A percentile compares a stretch with the other conserved stretches of the same genome.
These are phyloP conservation scores for Penicillium paxilli DNA, from an alignment of 495 filamentous ascomycete genomes.

Conservation along the genomic window DNA sequence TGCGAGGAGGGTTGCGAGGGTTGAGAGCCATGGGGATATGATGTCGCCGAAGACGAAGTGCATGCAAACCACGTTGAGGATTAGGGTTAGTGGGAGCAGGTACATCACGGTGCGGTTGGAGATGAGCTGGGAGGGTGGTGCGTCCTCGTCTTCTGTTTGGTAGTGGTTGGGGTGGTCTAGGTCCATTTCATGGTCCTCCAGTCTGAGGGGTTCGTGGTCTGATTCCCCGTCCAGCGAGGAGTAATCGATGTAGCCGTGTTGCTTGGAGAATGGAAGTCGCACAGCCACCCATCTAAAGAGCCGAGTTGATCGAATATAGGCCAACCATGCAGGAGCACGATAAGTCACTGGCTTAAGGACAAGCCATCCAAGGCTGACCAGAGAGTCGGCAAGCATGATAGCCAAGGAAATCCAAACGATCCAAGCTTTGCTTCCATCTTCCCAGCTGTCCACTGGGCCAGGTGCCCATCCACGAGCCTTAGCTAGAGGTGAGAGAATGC, in stretches of 20 bases:
- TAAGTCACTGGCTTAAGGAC: constrained; percentile 60
- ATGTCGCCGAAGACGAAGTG: constrained; percentile 72
- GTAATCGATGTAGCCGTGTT: constrained; percentile 40
- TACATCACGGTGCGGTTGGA: constrained; percentile 68
- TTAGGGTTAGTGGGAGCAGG: constrained; percentile 71
- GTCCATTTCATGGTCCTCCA: constrained; percentile 5
- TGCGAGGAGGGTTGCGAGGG: constrained; percentile 81
- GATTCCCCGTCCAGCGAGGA: constrained; percentile 39
- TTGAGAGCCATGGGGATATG: constrained; percentile 64
- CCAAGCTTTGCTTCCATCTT: constrained; percentile 91
- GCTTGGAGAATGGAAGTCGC: constrained; percentile 11
- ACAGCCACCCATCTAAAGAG: constrained; percentile 27
- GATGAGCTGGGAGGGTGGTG: constrained; percentile 79
- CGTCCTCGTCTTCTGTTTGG: constrained; percentile 60
- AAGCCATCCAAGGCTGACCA: constrained; percentile 84
- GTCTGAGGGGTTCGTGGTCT: constrained; percentile 1
- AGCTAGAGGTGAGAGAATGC: constrained; percentile 82
- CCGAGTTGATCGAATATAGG: constrained; percentile 25
- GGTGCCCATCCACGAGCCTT: constrained; percentile 87
- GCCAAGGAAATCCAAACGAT: constrained; percentile 94
- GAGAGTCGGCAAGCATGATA: constrained; percentile 93
- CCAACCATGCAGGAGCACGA: constrained; percentile 37
- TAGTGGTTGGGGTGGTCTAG: constrained; percentile 10
- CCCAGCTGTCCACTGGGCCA: constrained; percentile 83
- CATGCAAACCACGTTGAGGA: constrained; percentile 78